Evolutionary conservation across 176 grass and related monocot genomes (phyloP).

Genomic region (Oropetium thomaeum): DNA sequence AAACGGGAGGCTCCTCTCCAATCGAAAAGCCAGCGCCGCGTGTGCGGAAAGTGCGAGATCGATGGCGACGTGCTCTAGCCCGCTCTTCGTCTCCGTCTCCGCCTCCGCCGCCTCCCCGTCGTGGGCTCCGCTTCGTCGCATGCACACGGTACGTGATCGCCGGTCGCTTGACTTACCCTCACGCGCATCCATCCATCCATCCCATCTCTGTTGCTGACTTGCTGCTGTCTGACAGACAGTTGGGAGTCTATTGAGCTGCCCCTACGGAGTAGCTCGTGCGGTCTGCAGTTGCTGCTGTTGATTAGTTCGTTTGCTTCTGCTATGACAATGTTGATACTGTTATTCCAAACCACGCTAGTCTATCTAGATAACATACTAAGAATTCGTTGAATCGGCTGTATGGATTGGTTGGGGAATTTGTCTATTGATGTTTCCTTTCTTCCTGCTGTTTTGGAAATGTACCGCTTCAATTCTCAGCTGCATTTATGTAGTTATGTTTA

Average conservation of each 20-base stretch:
- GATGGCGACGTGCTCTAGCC: slow-evolving; percentile 47
- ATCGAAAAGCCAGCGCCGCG: not conserved
- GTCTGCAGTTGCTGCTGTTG: not conserved
- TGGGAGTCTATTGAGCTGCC: not conserved
- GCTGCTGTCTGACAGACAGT: no score
- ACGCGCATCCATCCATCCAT: not conserved
- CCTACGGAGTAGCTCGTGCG: not conserved
- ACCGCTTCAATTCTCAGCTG: not conserved
- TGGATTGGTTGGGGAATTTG: not conserved
- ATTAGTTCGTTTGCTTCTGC: not conserved
- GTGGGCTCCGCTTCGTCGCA: slow-evolving; percentile 1
- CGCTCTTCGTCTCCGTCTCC: slow-evolving; percentile 28
- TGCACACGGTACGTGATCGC: slow-evolving; percentile 24
- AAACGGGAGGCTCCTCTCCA: not conserved
- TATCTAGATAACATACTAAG: not conserved
- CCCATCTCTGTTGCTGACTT: not conserved
- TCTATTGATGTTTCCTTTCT: not conserved
- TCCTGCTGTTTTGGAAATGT: not conserved
- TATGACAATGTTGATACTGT: not conserved
- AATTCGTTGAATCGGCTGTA: not conserved
- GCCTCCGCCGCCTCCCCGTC: slow-evolving; percentile 25
- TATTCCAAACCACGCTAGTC: not conserved
- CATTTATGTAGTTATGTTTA: not conserved
- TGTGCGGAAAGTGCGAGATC: not conserved
- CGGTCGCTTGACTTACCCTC: not conserved